Base-by-base conservation (phyloP, 106 monocot species). In the Alisma plantagoaquatica region DNA sequence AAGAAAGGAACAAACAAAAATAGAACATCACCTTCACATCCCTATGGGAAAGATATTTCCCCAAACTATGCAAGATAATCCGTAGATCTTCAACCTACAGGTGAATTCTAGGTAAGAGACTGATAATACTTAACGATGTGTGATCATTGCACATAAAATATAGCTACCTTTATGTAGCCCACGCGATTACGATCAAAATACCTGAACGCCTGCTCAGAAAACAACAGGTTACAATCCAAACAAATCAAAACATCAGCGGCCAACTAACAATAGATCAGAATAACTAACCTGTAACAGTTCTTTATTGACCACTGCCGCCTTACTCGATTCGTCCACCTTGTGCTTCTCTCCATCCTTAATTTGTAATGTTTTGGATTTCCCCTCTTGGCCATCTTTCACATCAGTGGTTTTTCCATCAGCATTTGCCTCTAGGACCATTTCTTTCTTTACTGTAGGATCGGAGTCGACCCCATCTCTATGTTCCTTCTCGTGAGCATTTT, bases 51-150 rank as follows among this genome's bases (percentile, higher is more conserved):
- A 90, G 62, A 48, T 82, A 98, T 69, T 79, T 85, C 41, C 96
- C 96, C 50, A 98, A 56, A 55, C 79, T 81, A 59, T 89, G 89
- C 41, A 98, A 67, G 41, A 98, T 69, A 41, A 81, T 79, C 70
- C 89, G 81, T 57, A 98, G 53, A 64, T 98, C 96, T 29, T 98
- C 89, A 33, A 90, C 84, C 94, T 88, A 66, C 38, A 60, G 56
- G 15, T 2, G 14, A 12, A 30, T 60, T 41, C 11, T 24, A 10
- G 29, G 8, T 23, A 49, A n/a, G 10, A 16, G 21, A 23, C 15
- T 30, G 0, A 3, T 29, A 53, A 30, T 26, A 53, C 5, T 30
- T 9, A 30, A 16, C n/a, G 28, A 53, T 14, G 28, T 6, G 16
- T 29, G 26, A 27, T 51, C 16, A 51, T 17, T 15, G 29, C 26